Evolutionary conservation across 148 eudicot genomes (phyloP).

Genomic region (Fagopyrum esculentum): DNA sequence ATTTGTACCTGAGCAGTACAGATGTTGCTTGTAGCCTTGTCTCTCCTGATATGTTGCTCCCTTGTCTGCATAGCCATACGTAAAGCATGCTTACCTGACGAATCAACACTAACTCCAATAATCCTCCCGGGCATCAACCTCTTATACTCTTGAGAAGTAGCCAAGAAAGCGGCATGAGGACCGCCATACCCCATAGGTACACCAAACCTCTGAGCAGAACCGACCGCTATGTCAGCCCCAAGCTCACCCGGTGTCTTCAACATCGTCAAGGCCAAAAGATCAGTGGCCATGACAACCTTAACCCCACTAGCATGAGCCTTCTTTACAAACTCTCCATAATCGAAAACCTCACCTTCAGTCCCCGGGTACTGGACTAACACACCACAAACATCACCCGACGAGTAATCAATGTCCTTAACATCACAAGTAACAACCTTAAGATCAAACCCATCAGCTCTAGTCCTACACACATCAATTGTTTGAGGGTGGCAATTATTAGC

Average conservation of each 20-base stretch:
- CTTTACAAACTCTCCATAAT: slow-evolving; percentile 78
- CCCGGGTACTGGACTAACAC: slow-evolving; percentile 95
- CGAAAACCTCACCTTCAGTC: slow-evolving; percentile 87
- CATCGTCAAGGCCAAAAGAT: slow-evolving; percentile 85
- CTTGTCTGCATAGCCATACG: slow-evolving; percentile 99
- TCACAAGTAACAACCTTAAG: slow-evolving; percentile 57
- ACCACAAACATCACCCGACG: slow-evolving; percentile 82
- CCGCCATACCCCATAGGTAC: slow-evolving; percentile 99
- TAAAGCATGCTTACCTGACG: slow-evolving; percentile 77
- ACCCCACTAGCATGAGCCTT: slow-evolving; percentile 85
- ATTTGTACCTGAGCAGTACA: slow-evolving; percentile 92
- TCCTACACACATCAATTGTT: slow-evolving; percentile 75
- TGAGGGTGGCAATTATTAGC: slow-evolving; percentile 91
- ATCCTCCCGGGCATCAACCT: slow-evolving; percentile 98
- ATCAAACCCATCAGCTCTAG: slow-evolving; percentile 84
- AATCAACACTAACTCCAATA: slow-evolving; percentile 91
- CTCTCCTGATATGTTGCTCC: slow-evolving; percentile 94
- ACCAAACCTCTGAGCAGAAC: slow-evolving; percentile 97
- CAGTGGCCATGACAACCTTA: slow-evolving; percentile 91
- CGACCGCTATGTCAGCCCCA: slow-evolving; percentile 89
- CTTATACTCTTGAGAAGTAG: slow-evolving; percentile 94
- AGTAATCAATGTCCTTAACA: slow-evolving; percentile 63
- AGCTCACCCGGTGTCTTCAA: slow-evolving; percentile 92
- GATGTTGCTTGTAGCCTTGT: slow-evolving; percentile 95
- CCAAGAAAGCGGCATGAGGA: slow-evolving; percentile 96